These are phyloP conservation scores for Curvularia hawaiiensis DNA, from an alignment of 2,329 filamentous ascomycete genomes.

Conservation along the genomic window DNA sequence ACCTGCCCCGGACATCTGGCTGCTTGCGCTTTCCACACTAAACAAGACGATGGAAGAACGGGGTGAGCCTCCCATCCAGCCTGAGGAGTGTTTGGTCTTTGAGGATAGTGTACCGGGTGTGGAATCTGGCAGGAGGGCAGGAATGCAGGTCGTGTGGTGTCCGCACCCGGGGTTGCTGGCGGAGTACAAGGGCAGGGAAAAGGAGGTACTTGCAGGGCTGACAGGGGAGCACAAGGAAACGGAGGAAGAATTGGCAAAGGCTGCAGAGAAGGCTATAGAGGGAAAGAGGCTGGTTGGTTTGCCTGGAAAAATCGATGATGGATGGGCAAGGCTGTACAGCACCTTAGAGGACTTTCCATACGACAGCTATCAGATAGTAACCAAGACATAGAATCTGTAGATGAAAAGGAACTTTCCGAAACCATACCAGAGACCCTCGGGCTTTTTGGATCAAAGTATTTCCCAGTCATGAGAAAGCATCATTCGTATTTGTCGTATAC, in stretches of 20 bases:
- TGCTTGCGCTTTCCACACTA: constrained; percentile 82
- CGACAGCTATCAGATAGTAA: constrained; percentile 60
- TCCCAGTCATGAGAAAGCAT: constrained; percentile 8
- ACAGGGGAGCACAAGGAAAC: constrained; percentile 72
- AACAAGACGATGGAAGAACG: constrained; percentile 72
- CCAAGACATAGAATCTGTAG: not conserved
- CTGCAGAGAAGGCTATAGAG: constrained; percentile 46
- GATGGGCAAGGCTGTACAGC: constrained; percentile 60
- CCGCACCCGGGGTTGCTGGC: constrained; percentile 79
- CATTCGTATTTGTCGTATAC: constrained; percentile 24
- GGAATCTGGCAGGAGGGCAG: constrained; percentile 85
- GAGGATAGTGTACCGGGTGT: constrained; percentile 95
- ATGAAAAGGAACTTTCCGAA: not conserved
- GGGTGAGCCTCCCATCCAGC: constrained; percentile 67
- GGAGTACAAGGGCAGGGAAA: constrained; percentile 78
- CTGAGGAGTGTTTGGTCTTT: constrained; percentile 92
- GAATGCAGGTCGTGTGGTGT: constrained; percentile 94
- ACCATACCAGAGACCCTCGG: not conserved
- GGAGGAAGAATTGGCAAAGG: constrained; percentile 45
- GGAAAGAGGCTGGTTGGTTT: constrained; percentile 51
- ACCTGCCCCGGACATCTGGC: constrained; percentile 91
- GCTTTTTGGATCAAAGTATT: no score
- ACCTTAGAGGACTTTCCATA: constrained; percentile 66
- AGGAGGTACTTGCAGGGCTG: constrained; percentile 80
- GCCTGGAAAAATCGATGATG: constrained; percentile 64